A percentile compares a stretch with the other conserved stretches of the same genome.
These are phyloP conservation scores for Neurospora pannonica DNA, from an alignment of 495 filamentous ascomycete genomes.

Conservation along the genomic window DNA sequence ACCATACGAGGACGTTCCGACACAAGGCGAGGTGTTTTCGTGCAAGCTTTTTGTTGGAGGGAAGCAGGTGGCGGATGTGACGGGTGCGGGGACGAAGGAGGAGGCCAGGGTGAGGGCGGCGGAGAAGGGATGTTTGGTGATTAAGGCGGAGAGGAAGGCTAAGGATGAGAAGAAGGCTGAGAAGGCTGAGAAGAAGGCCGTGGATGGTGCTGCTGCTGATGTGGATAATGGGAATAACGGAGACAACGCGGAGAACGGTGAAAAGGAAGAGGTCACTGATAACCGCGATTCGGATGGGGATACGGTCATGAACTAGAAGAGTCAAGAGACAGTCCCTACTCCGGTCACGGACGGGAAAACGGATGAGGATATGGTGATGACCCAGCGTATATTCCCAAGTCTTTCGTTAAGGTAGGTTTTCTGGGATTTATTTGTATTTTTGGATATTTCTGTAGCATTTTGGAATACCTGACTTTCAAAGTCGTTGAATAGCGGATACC, in stretches of 20 bases:
- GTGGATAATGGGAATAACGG: neutral
- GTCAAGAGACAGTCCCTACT: neutral
- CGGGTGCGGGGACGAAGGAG: constrained; percentile 37
- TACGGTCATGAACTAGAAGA: neutral
- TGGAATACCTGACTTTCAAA: neutral
- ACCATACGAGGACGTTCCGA: constrained; percentile 6
- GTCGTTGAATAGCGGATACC: neutral
- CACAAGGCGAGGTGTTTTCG: constrained; percentile 19
- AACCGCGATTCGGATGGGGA: neutral
- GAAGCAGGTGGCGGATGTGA: constrained; percentile 33
- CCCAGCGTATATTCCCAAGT: neutral
- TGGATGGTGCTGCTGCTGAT: neutral
- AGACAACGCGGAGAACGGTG: neutral
- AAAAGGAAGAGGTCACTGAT: neutral
- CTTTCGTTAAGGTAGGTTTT: neutral
- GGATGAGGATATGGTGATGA: neutral
- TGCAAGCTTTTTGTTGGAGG: constrained; percentile 46
- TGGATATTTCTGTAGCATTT: neutral
- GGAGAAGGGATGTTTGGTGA: constrained; percentile 31
- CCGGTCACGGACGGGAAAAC: neutral
- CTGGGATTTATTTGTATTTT: neutral
- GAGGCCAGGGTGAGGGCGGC: constrained; percentile 53
- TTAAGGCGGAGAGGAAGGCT: constrained; percentile 4
- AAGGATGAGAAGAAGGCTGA: neutral
- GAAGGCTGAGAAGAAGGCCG: neutral